These are phyloP conservation scores for Cystobasidiopsis lactophilus DNA, from an alignment of 768 basidiomycete genomes.

Conservation along the genomic window DNA sequence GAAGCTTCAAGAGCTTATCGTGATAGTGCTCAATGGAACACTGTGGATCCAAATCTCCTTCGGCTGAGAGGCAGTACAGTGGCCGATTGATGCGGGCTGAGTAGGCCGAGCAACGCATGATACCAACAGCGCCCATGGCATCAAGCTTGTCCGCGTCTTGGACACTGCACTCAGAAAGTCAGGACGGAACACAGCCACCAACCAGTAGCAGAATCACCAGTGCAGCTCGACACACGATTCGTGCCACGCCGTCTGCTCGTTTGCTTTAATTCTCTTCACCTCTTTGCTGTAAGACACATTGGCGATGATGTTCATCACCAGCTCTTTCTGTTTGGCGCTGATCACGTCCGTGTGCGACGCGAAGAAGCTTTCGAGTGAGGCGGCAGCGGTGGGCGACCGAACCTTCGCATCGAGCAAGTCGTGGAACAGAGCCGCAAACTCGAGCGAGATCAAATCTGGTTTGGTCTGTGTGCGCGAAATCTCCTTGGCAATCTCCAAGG, in stretches of 20 bases:
- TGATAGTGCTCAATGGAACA: constrained; percentile 16
- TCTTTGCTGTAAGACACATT: constrained; percentile 9
- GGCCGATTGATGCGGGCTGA: background rate
- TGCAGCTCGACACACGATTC: constrained; percentile 6
- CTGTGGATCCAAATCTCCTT: background rate
- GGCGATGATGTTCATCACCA: constrained; percentile 4
- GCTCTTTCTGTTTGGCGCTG: background rate
- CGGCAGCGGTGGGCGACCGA: background rate
- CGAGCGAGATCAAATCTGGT: background rate
- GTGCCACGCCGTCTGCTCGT: constrained; percentile 5
- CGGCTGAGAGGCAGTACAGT: background rate
- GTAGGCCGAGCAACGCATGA: background rate
- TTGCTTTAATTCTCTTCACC: constrained; percentile 6
- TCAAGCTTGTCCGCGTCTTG: constrained; percentile 12
- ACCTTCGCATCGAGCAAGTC: background rate
- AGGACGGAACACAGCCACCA: background rate
- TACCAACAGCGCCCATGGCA: constrained; percentile 4
- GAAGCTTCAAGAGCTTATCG: constrained; percentile 16
- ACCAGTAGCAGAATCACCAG: background rate
- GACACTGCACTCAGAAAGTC: background rate
- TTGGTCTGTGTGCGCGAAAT: background rate
- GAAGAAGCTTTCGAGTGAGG: background rate
- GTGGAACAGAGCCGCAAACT: background rate
- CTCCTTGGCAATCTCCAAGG: background rate
- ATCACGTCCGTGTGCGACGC: background rate